Evolutionary conservation across 345 rosid species (phyloP).

Genomic region (Ricinus communis): DNA sequence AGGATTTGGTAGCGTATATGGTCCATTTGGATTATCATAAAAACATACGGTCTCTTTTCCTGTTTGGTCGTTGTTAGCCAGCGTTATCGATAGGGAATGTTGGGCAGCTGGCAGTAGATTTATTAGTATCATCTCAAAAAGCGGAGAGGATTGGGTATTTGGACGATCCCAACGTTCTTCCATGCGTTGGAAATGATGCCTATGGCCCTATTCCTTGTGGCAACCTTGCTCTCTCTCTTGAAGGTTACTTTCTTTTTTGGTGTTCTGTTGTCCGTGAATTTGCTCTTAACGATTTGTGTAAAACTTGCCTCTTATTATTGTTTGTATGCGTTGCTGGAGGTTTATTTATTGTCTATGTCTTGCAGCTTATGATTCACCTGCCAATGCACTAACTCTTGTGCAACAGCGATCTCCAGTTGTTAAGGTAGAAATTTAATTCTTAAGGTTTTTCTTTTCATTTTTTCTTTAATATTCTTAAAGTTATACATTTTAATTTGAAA

Average conservation of each 20-base stretch:
- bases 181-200: constrained; percentile 89
- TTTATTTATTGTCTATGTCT: constrained; percentile 6
- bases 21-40: background rate
- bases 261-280: background rate
- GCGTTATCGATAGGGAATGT: constrained; percentile 91
- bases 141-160: constrained; percentile 77
- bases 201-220: constrained; percentile 69
- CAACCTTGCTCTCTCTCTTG: constrained; percentile 78
- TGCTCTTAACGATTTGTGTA: no score
- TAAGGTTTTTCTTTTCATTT: no score
- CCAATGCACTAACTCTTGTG: constrained; percentile 45
- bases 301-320: background rate
- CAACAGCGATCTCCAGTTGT: constrained; percentile 82
- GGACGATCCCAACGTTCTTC: constrained; percentile 72
- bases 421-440: no score
- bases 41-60: background rate
- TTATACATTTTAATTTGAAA: no score
- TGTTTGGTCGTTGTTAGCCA: constrained; percentile 42
- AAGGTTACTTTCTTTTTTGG: constrained; percentile 45
- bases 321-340: background rate
- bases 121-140: constrained; percentile 63
- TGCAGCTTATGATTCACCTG: constrained; percentile 64
- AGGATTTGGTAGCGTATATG: background rate
- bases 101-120: constrained; percentile 86
- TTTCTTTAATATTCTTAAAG: no score